Conservation (phyloP, 257 asterid genomes). For the Ophiorrhiza pumila region DNA sequence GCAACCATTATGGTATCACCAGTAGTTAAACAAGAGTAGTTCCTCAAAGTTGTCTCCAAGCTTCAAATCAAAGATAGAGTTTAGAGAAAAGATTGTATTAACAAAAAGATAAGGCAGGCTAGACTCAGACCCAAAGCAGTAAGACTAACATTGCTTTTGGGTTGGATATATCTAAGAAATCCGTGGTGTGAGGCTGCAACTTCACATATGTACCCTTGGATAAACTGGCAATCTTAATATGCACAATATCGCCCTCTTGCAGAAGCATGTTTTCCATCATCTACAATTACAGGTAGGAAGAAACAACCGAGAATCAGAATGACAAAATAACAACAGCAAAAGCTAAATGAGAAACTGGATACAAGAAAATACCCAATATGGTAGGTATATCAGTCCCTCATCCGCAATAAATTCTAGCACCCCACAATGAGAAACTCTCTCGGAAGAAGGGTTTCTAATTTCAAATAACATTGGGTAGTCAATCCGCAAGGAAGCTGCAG, state of each 20-base stretch:
- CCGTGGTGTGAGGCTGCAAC: constrained; percentile 31
- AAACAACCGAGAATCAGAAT: not conserved
- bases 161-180: constrained; percentile 30
- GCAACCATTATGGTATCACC: constrained; percentile 39
- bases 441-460: constrained; percentile 19
- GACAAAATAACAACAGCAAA: not conserved
- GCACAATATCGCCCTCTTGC: constrained; percentile 37
- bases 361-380: constrained; percentile 27
- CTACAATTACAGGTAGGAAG: constrained; percentile 12
- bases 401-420: constrained; percentile 35
- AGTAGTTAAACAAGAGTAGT: constrained; percentile 36
- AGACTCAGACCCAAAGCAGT: not conserved
- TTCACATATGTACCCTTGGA: constrained; percentile 28
- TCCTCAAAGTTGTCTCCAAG: constrained; percentile 32
- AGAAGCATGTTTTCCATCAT: constrained; percentile 42
- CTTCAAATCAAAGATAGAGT: constrained; percentile 16
- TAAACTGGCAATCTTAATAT: constrained; percentile 25
- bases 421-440: constrained; percentile 30
- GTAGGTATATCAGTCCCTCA: constrained; percentile 32
- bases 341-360: not conserved
- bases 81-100: not conserved
- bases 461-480: constrained; percentile 38
- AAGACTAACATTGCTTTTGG: constrained; percentile 38
- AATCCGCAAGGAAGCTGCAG: constrained; percentile 30
- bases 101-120: not conserved